phyloP scores from a whole-genome alignment of 371 early-diverging fungal species.

The Mortierella sp. region DNA sequence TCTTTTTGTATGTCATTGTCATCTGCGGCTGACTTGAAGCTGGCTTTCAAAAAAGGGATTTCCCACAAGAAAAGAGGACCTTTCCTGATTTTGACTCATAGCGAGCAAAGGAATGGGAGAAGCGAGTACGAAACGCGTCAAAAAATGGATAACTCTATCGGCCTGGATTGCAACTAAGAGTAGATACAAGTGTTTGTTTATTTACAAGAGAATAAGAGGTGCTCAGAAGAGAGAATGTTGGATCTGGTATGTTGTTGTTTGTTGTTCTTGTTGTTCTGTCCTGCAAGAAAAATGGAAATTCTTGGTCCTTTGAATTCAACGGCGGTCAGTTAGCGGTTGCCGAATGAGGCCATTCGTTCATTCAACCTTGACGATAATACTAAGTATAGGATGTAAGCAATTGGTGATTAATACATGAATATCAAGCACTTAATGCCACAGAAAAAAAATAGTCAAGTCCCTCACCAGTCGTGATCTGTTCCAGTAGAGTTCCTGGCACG shows the following conservation, averaged over 20 bases:
- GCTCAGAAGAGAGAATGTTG: not conserved
- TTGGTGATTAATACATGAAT: not conserved
- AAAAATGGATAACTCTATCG: too few species aligned
- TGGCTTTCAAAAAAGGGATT: constrained; percentile 1
- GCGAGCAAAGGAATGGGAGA: not conserved
- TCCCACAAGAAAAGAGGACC: not conserved
- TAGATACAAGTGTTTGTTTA: constrained; percentile 1
- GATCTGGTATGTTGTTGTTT: not conserved
- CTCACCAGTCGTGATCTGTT: constrained; percentile 82
- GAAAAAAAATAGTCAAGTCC: not conserved
- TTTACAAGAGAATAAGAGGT: not conserved
- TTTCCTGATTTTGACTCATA: not conserved
- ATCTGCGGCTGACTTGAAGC: not conserved
- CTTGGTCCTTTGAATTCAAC: not conserved
- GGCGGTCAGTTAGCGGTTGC: not conserved
- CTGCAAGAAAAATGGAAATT: not conserved
- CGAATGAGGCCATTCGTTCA: not conserved
- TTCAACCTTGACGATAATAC: constrained; percentile 10
- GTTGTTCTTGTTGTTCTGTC: not conserved
- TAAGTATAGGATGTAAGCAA: not conserved
- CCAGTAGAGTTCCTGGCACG: constrained; percentile 72
- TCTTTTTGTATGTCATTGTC: not conserved
- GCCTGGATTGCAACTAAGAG: not conserved
- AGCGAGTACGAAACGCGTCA: not conserved
- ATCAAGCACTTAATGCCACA: not conserved